Conservation (phyloP, 1,139 yeast species). For the Candida smagusa region DNA sequence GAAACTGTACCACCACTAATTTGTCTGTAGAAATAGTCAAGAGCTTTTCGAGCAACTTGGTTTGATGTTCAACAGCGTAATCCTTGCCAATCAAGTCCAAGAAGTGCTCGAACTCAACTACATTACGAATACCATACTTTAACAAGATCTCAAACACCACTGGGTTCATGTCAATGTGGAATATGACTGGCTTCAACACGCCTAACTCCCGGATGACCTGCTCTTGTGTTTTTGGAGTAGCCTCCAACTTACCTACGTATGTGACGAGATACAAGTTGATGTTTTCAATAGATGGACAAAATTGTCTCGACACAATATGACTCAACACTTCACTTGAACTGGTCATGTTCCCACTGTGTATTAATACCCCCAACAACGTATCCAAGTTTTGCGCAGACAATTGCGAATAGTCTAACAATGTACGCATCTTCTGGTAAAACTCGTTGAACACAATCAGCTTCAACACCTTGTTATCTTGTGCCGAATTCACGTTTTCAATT, state of each 20-base stretch:
- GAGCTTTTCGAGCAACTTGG: constrained; percentile 15
- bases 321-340: constrained; percentile 19
- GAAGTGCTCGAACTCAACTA: constrained; percentile 32
- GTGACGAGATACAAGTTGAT: constrained; percentile 18
- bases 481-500: constrained; percentile 11
- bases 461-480: constrained; percentile 5
- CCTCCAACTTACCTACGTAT: constrained; percentile 7
- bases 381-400: constrained; percentile 21
- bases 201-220: constrained; percentile 21
- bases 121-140: constrained; percentile 18
- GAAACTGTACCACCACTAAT: constrained; percentile 19
- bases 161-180: constrained; percentile 20
- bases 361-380: constrained; percentile 23
- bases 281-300: constrained; percentile 27
- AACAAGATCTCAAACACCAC: constrained; percentile 22
- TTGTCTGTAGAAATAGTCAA: constrained; percentile 11
- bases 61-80: constrained; percentile 6
- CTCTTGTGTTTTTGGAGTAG: constrained; percentile 6
- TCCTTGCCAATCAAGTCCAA: constrained; percentile 17
- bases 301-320: constrained; percentile 13
- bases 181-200: constrained; percentile 30
- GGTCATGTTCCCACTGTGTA: constrained; percentile 17
- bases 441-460: constrained; percentile 6
- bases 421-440: constrained; percentile 2
- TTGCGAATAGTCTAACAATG: neutral